A percentile compares a stretch with the other conserved stretches of the same genome.
These are phyloP conservation scores for Corynespora cassiicola DNA, from an alignment of 2,329 filamentous ascomycete genomes.

Conservation along the genomic window DNA sequence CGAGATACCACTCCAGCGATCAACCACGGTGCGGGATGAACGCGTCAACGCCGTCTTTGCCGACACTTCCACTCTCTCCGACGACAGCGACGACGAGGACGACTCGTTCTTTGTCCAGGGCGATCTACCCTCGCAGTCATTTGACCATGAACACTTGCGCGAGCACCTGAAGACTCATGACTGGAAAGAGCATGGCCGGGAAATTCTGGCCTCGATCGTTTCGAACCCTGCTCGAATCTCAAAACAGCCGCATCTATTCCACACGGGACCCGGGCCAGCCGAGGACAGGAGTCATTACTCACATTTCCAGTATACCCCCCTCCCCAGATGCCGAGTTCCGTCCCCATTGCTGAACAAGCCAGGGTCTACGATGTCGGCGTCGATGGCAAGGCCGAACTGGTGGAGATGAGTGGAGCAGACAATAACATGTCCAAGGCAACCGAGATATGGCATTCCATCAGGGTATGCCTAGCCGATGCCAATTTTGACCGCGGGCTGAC, in stretches of 20 bases:
- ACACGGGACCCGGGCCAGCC: constrained; percentile 46
- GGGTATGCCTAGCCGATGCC: constrained; percentile 7
- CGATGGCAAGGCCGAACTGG: constrained; percentile 51
- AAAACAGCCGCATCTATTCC: constrained; percentile 51
- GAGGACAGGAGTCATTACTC: constrained; percentile 52
- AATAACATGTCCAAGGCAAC: constrained; percentile 42
- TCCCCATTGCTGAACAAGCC: background rate
- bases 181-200: constrained; percentile 50
- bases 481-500: constrained; percentile 3
- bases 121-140: constrained; percentile 46
- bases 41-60: constrained; percentile 30
- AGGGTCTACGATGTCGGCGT: constrained; percentile 61
- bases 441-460: constrained; percentile 38
- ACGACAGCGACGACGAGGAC: constrained; percentile 43
- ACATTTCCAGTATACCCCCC: constrained; percentile 57
- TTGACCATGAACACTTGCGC: constrained; percentile 53
- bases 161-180: constrained; percentile 52
- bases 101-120: constrained; percentile 46
- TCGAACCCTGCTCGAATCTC: constrained; percentile 53
- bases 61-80: constrained; percentile 42
- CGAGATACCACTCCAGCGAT: constrained; percentile 29
- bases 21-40: constrained; percentile 27
- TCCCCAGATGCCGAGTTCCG: too few relatives aligned
- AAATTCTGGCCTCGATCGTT: constrained; percentile 51
- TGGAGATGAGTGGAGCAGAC: constrained; percentile 40